Evolutionary conservation across 2,329 filamentous ascomycete species (phyloP).

Genomic region (Aspergillus sp.): DNA sequence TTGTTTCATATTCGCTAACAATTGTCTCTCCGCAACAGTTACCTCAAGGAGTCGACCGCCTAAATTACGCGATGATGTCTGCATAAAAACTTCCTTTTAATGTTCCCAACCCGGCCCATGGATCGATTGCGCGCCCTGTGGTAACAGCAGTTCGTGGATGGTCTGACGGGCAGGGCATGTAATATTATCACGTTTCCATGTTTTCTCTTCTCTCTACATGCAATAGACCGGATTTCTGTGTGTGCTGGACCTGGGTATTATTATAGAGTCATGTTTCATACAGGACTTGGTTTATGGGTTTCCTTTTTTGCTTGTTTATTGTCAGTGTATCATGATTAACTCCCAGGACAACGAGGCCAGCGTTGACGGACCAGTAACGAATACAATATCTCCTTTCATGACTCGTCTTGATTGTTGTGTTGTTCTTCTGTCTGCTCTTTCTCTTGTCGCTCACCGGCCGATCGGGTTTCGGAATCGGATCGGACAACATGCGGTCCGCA

Average conservation of each 20-base stretch:
- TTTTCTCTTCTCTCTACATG: constrained; percentile 12
- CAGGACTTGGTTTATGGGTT: constrained; percentile 11
- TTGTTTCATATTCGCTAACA: constrained; percentile 10
- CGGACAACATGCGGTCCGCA: background rate
- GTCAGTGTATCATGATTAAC: constrained; percentile 17
- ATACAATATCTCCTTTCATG: constrained; percentile 20
- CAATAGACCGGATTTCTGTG: constrained; percentile 27
- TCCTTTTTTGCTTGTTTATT: constrained; percentile 13
- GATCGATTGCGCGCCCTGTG: constrained; percentile 13
- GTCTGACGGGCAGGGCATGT: constrained; percentile 28
- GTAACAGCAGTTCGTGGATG: constrained; percentile 14
- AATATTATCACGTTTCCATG: constrained; percentile 28
- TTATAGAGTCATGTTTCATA: constrained; percentile 20
- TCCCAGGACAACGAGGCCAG: constrained; percentile 6
- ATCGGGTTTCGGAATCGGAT: background rate
- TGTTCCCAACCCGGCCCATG: constrained; percentile 14
- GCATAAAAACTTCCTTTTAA: constrained; percentile 11
- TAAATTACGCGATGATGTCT: constrained; percentile 24
- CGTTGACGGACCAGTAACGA: constrained; percentile 17
- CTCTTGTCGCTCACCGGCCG: background rate
- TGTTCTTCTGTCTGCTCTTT: background rate
- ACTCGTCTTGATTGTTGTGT: background rate
- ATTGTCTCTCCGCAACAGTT: constrained; percentile 16
- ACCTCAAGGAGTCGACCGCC: constrained; percentile 32
- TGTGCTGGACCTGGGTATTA: constrained; percentile 17